Conservation (phyloP, 768 basidiomycete genomes). For the Melanogaster broomeanus region DNA sequence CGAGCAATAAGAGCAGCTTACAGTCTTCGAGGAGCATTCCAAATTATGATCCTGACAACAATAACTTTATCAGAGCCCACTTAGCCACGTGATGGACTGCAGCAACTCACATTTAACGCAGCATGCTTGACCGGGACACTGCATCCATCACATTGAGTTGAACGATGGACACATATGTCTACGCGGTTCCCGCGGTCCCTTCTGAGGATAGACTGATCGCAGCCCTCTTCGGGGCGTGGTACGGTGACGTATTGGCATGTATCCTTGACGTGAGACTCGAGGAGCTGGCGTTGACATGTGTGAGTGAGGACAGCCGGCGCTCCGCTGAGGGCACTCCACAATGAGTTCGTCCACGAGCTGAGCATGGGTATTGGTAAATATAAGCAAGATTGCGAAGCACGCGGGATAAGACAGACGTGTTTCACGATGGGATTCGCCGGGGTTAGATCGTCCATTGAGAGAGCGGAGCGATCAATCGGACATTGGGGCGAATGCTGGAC, state of each 20-base stretch:
- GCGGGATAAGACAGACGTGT: constrained; percentile 37
- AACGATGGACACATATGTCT: constrained; percentile 37
- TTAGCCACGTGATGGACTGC: neutral
- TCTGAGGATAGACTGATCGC: constrained; percentile 44
- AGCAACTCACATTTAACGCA: constrained; percentile 42
- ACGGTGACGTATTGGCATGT: constrained; percentile 60
- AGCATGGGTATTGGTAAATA: constrained; percentile 8
- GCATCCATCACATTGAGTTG: constrained; percentile 43
- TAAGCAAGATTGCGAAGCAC: constrained; percentile 1
- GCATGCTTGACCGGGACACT: constrained; percentile 33
- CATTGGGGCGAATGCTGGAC: constrained; percentile 70
- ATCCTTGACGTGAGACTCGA: constrained; percentile 63
- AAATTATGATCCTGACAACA: constrained; percentile 37
- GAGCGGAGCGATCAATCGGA: constrained; percentile 78
- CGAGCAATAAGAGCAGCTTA: constrained; percentile 44
- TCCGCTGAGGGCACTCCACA: constrained; percentile 67
- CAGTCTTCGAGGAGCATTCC: constrained; percentile 39
- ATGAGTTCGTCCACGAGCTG: constrained; percentile 83
- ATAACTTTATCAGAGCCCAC: constrained; percentile 4
- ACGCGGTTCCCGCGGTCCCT: constrained; percentile 48
- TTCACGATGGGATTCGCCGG: constrained; percentile 75
- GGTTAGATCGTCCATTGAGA: constrained; percentile 56
- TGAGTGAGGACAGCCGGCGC: constrained; percentile 61
- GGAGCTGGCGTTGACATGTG: constrained; percentile 66
- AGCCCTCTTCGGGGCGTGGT: constrained; percentile 49